phyloP scores from a whole-genome alignment of 345 rosid species.

The Euphorbia tirucalli region DNA sequence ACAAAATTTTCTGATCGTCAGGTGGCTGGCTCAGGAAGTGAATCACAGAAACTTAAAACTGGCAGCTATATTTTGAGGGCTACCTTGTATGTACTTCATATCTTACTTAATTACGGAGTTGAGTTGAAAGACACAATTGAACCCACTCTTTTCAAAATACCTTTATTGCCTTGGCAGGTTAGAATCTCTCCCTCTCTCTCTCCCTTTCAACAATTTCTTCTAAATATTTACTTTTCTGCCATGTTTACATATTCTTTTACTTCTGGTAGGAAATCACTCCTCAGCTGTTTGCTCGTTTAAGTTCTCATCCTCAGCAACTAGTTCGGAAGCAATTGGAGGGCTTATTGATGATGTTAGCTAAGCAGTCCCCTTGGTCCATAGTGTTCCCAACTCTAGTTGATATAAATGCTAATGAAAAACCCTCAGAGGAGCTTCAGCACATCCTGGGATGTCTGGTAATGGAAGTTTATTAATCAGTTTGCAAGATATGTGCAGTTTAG shows the following conservation, averaged over 20 bases:
- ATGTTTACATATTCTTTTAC: background rate
- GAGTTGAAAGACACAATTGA: conserved; percentile 79
- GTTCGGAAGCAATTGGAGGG: conserved; percentile 81
- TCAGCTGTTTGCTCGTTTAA: conserved; percentile 83
- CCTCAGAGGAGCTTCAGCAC: conserved; percentile 80
- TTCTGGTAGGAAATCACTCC: conserved; percentile 73
- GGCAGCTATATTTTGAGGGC: conserved; percentile 69
- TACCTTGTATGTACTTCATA: conserved; percentile 70
- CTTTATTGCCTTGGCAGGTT: conserved; percentile 94
- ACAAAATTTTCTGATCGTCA: conserved; percentile 40
- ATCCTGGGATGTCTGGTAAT: conserved; percentile 78
- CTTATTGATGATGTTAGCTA: conserved; percentile 74
- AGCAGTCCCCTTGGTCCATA: conserved; percentile 81
- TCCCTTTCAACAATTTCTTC: too few species aligned
- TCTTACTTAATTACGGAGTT: conserved; percentile 78
- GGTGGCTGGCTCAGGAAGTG: conserved; percentile 47
- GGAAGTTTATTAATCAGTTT: conserved; percentile 15
- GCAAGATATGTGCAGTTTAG: background rate
- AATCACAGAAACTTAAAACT: conserved; percentile 55
- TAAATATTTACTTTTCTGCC: too few species aligned
- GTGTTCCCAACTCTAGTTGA: conserved; percentile 88
- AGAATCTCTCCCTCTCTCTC: conserved; percentile 12
- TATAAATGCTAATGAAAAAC: conserved; percentile 66
- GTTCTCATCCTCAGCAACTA: conserved; percentile 82
- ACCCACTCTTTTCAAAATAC: conserved; percentile 68